A percentile compares a stretch with the other conserved stretches of the same genome.
Conservation (phyloP, 163 green algal genomes). For the Prototheca cutis region DNA sequence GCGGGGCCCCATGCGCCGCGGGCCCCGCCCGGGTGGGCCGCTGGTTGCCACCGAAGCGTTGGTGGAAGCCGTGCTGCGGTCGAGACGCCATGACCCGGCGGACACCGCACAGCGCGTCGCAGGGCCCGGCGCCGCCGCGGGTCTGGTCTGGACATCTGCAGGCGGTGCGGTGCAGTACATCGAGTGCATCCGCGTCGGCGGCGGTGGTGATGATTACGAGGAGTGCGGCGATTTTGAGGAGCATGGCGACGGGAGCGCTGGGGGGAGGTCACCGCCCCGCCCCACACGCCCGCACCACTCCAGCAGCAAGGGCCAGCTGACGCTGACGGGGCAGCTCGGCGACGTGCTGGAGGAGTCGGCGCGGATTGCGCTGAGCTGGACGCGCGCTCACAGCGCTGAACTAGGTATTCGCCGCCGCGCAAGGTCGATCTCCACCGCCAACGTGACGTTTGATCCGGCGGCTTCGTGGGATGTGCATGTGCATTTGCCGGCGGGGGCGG, state of each 20-base stretch:
- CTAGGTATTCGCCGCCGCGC: too few relatives aligned
- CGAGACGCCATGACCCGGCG: conserved; percentile 31
- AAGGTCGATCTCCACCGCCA: too few relatives aligned
- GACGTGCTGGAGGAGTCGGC: conserved; percentile 69
- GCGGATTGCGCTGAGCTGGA: conserved; percentile 60
- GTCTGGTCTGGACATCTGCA: conserved; percentile 78
- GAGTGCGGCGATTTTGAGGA: too few relatives aligned
- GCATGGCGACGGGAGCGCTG: too few relatives aligned
- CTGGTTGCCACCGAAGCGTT: conserved; percentile 22
- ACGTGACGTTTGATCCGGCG: too few relatives aligned
- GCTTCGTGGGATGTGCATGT: conserved; percentile 66
- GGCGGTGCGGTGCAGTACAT: conserved; percentile 80
- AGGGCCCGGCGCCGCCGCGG: conserved; percentile 60
- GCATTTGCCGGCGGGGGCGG: conserved; percentile 63
- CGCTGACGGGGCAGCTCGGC: conserved; percentile 52
- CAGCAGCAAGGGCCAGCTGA: conserved; percentile 34
- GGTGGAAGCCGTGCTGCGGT: conserved; percentile 60
- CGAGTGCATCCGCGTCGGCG: conserved; percentile 45
- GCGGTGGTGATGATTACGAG: too few relatives aligned
- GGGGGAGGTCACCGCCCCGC: too few relatives aligned
- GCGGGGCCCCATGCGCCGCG: not conserved
- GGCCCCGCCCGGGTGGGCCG: not conserved
- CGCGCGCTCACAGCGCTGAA: conserved; percentile 42
- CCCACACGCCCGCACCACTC: too few relatives aligned
- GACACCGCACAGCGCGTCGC: conserved; percentile 36